Conservation (phyloP, 768 basidiomycete genomes). For the Psilocybe cyanescens region DNA sequence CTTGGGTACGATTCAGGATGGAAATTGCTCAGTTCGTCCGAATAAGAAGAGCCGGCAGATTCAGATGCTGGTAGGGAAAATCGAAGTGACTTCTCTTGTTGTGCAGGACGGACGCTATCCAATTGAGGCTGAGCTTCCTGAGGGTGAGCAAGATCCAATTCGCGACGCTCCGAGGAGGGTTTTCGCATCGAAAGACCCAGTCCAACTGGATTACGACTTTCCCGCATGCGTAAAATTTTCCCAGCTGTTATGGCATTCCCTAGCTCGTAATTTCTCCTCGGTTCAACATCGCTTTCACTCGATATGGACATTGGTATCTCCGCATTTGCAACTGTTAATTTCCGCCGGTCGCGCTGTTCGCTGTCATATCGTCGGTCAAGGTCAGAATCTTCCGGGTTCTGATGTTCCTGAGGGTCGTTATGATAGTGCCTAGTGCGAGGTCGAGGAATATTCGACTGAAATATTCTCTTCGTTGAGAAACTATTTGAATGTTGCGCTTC, state of each 20-base stretch:
- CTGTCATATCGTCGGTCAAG: conserved; percentile 43
- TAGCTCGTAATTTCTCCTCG: background rate
- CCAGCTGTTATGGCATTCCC: background rate
- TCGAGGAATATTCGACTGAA: conserved; percentile 39
- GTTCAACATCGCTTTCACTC: conserved; percentile 40
- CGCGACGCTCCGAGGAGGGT: background rate
- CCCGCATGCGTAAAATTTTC: background rate
- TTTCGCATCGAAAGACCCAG: conserved; percentile 26
- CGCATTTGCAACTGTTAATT: conserved; percentile 48
- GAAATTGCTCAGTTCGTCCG: conserved; percentile 17
- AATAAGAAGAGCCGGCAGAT: conserved; percentile 28
- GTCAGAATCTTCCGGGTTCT: conserved; percentile 45
- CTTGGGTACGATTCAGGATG: conserved; percentile 1
- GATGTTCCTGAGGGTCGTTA: conserved; percentile 22
- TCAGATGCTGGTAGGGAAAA: conserved; percentile 32
- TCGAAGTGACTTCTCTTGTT: conserved; percentile 25
- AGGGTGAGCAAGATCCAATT: background rate
- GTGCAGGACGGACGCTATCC: background rate
- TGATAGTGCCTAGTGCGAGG: conserved; percentile 28
- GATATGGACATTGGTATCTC: conserved; percentile 44
- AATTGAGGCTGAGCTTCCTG: background rate
- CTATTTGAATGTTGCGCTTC: background rate
- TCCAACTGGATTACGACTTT: conserved; percentile 19
- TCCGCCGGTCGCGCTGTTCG: conserved; percentile 40
- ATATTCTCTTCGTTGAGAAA: conserved; percentile 12